phyloP scores from a whole-genome alignment of 352 stramenopile genomes.

The Blastocystis sp. region DNA sequence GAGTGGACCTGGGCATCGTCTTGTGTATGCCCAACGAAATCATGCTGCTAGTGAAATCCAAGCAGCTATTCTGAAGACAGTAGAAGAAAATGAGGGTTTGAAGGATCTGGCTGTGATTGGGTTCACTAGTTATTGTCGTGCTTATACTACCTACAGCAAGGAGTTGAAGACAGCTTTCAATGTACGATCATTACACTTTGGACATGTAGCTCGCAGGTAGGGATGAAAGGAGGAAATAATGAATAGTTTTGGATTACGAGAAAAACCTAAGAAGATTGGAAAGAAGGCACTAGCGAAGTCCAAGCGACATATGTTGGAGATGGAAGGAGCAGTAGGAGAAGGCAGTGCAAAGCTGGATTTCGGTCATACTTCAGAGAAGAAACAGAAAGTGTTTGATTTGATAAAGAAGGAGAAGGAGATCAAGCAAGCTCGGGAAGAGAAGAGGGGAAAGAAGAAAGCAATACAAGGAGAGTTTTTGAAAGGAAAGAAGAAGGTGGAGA shows the following conservation, averaged over 20 bases:
- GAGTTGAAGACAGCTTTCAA: slow-evolving; percentile 84
- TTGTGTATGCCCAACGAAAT: slow-evolving; percentile 46
- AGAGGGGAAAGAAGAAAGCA: background rate
- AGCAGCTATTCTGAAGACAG: background rate
- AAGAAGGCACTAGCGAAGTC: slow-evolving; percentile 12
- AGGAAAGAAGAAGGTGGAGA: slow-evolving; percentile 57
- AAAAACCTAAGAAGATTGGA: slow-evolving; percentile 37
- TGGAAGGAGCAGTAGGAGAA: background rate
- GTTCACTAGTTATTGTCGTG: slow-evolving; percentile 83
- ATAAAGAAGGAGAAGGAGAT: slow-evolving; percentile 57
- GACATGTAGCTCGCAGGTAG: slow-evolving; percentile 85
- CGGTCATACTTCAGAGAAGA: slow-evolving; percentile 43
- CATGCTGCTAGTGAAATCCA: slow-evolving; percentile 62
- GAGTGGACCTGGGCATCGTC: background rate
- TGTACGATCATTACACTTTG: slow-evolving; percentile 82
- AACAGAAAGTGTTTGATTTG: slow-evolving; percentile 15
- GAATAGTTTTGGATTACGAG: slow-evolving; percentile 37
- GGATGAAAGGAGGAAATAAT: slow-evolving; percentile 25
- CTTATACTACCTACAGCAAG: slow-evolving; percentile 81
- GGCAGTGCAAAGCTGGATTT: slow-evolving; percentile 37
- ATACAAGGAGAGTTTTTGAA: background rate
- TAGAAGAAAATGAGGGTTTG: slow-evolving; percentile 66
- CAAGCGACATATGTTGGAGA: background rate
- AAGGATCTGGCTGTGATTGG: slow-evolving; percentile 77
- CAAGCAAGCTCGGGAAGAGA: background rate